These are phyloP conservation scores for Penicillium canescens DNA, from an alignment of 495 filamentous ascomycete species.

Conservation along the genomic window DNA sequence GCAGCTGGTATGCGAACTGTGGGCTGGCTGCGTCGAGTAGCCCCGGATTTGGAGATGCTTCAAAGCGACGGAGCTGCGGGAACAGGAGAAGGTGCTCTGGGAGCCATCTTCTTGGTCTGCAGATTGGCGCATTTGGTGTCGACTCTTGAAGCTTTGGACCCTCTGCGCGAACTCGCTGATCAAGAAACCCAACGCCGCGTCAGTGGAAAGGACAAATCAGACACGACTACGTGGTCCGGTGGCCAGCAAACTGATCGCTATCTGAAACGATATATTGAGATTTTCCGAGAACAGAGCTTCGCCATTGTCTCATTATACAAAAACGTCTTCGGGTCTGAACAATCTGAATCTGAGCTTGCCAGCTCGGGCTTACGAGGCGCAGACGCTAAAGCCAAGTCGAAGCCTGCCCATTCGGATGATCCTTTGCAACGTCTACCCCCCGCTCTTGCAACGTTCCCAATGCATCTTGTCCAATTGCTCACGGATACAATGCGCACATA, in stretches of 20 bases:
- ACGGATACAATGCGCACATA: constrained; percentile 76
- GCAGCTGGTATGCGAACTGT: constrained; percentile 90
- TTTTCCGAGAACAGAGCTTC: constrained; percentile 97
- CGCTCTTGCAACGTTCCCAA: constrained; percentile 79
- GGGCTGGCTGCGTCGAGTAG: constrained; percentile 84
- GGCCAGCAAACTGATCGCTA: constrained; percentile 95
- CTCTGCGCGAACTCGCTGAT: constrained; percentile 84
- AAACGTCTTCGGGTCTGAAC: constrained; percentile 73
- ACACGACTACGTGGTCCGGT: constrained; percentile 56
- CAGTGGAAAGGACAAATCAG: constrained; percentile 24
- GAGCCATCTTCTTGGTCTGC: constrained; percentile 85
- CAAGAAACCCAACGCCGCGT: constrained; percentile 65
- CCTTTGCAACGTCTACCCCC: constrained; percentile 70
- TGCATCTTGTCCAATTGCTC: constrained; percentile 81
- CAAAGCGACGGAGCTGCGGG: constrained; percentile 42
- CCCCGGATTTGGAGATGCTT: constrained; percentile 69
- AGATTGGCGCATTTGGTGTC: constrained; percentile 75
- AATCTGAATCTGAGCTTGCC: constrained; percentile 37
- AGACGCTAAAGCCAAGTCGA: constrained; percentile 29
- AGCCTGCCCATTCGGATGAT: constrained; percentile 41
- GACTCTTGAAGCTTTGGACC: constrained; percentile 82
- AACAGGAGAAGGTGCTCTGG: constrained; percentile 62
- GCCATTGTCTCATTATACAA: constrained; percentile 90
- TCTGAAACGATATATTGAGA: constrained; percentile 94
- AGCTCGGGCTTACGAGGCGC: constrained; percentile 32